These are phyloP conservation scores for Neurospora cerealis DNA, from an alignment of 495 filamentous ascomycete species.

Conservation along the genomic window DNA sequence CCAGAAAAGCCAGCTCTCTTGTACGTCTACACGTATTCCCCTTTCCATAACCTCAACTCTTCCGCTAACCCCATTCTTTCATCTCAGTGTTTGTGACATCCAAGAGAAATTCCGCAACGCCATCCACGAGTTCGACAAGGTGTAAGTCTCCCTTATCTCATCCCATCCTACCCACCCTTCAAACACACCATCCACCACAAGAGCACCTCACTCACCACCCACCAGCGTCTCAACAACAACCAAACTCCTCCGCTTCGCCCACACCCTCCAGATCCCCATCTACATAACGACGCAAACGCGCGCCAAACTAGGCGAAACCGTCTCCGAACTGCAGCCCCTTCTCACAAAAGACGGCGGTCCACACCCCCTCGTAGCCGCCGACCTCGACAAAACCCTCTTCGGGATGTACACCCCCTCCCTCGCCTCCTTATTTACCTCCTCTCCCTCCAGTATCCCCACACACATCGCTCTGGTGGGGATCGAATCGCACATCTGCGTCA, in stretches of 20 bases:
- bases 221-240: conserved; percentile 40
- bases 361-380: conserved; percentile 31
- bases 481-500: conserved; percentile 89
- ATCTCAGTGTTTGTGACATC: conserved; percentile 76
- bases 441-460: conserved; percentile 4
- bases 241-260: conserved; percentile 43
- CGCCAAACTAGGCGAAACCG: conserved; percentile 64
- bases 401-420: conserved; percentile 59
- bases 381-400: conserved; percentile 81
- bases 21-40: conserved; percentile 30
- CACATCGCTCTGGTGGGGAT: conserved; percentile 70
- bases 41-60: no score
- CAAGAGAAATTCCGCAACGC: conserved; percentile 83
- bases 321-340: conserved; percentile 49
- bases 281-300: conserved; percentile 78
- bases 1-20: conserved; percentile 61
- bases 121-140: conserved; percentile 73
- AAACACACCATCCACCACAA: background rate
- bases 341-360: background rate
- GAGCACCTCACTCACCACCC: background rate
- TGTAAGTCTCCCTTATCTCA: conserved; percentile 39
- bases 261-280: conserved; percentile 64
- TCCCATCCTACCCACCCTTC: background rate
- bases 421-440: conserved; percentile 32
- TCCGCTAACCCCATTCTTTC: background rate